Evolutionary conservation across 345 rosid species (phyloP), one percentile per base, ranked within the genome.

Genomic region (Lepidium didymum): DNA sequence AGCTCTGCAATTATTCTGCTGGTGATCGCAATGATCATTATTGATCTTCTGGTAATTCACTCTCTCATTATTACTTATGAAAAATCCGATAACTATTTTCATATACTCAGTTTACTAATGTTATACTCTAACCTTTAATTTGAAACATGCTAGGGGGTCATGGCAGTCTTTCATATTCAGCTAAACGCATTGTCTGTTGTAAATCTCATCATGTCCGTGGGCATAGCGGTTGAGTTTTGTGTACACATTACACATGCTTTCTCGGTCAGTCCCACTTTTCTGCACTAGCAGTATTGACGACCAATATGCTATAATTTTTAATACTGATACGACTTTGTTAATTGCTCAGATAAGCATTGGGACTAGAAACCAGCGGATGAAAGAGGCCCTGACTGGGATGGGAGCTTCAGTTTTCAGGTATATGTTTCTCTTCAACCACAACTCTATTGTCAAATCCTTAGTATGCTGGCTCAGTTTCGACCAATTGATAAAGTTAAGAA

Each of bases 391-490:
- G 6, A 75, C 82, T 38, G 92, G 97, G 3, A 91, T 94, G 99
- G 99, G 99, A 37, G 92, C 97, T 75, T 94, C 99, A 19, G 99
- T 94, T 46, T 94, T 94, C 87, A 94, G 99, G 96, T 89, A 67
- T 16, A 34, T 62, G 19, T 35, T 44, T 43, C 54, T 49, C 62
- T 47, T 66, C 29, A 70, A 33, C 54, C 54, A 55, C 13, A 4
- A 29, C 18, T 18, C 31, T 19, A 29, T 7, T 2, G 25, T 12
- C 19, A 4, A 51, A 37, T 15, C 15, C 43, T 11, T 62, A 8
- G 67, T 18, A 18, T 9, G n/a, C 27, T 44, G 52, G 29, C 5
- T 46, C 12, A 46, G 0, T 12, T 46, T 9, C 12, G 6, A 45
- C 27, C 52, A 18, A 10, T 46, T 21, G 16, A 36, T 35, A 55